A percentile compares a stretch with the other conserved stretches of the same genome.
Conservation (phyloP, 768 basidiomycete species). For the Mycena capillaripes region DNA sequence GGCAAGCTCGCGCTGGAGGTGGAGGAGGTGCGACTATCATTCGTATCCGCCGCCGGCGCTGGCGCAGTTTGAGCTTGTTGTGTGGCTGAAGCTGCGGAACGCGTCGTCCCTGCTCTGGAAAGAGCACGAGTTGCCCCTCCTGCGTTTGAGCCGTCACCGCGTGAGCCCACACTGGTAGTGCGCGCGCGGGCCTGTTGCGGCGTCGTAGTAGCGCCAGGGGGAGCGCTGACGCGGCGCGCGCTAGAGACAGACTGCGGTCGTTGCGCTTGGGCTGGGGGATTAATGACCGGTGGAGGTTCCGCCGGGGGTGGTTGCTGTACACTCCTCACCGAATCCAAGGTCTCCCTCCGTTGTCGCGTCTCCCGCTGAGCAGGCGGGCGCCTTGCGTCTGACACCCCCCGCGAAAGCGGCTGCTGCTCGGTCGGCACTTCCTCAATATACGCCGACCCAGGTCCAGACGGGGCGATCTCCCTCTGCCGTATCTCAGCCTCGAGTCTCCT, state of each 20-base stretch:
- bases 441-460: neutral
- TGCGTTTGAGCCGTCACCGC: neutral
- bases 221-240: slow-evolving; percentile 15
- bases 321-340: slow-evolving; percentile 1
- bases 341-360: neutral
- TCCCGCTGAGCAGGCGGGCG: neutral
- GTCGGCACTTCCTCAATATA: slow-evolving; percentile 23
- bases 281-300: neutral
- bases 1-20: neutral
- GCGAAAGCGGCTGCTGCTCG: neutral
- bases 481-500: slow-evolving; percentile 8
- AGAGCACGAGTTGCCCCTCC: neutral
- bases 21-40: neutral
- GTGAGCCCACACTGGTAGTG: neutral
- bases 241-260: neutral
- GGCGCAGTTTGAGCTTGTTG: neutral
- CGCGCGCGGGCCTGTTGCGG: neutral
- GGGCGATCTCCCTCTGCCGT: neutral
- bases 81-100: neutral
- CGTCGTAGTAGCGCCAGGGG: neutral
- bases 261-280: neutral
- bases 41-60: neutral
- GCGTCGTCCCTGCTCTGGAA: neutral
- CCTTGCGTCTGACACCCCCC: neutral
- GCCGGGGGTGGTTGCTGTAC: neutral